A percentile compares a stretch with the other conserved stretches of the same genome.
phyloP scores from a whole-genome alignment of 345 rosid species.

The Adansonia digitata region DNA sequence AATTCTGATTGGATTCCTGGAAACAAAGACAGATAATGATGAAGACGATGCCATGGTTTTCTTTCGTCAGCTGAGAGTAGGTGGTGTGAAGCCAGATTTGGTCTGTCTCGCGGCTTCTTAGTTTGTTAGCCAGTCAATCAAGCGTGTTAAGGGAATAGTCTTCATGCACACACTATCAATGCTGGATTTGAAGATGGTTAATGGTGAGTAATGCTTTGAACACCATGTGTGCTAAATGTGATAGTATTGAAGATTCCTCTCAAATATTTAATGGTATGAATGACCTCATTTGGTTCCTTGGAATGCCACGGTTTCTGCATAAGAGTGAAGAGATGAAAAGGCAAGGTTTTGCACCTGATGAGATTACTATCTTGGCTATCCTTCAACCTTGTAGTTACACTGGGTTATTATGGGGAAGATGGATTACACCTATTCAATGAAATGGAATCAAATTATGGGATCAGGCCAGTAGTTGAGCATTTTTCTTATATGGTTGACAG shows the following conservation, averaged over 20 bases:
- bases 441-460: constrained; percentile 21
- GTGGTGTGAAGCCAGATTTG: constrained; percentile 17
- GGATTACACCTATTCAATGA: constrained; percentile 23
- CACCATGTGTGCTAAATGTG: constrained; percentile 38
- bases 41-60: constrained; percentile 26
- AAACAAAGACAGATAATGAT: constrained; percentile 9
- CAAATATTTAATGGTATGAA: constrained; percentile 19
- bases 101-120: constrained; percentile 28
- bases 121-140: constrained; percentile 25
- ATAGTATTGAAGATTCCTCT: constrained; percentile 18
- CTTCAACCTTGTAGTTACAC: constrained; percentile 35
- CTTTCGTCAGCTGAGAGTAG: constrained; percentile 21
- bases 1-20: constrained; percentile 22
- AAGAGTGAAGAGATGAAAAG: constrained; percentile 25
- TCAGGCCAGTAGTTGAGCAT: constrained; percentile 26
- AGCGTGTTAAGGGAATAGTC: constrained; percentile 23
- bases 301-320: constrained; percentile 33
- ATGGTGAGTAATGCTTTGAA: constrained; percentile 23
- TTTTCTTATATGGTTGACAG: constrained; percentile 28
- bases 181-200: constrained; percentile 22
- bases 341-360: constrained; percentile 20
- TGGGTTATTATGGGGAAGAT: constrained; percentile 24
- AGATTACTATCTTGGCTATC: constrained; percentile 21
- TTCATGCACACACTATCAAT: constrained; percentile 29
- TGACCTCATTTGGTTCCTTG: constrained; percentile 26